Base-by-base conservation (phyloP, 176 grass and related monocot species). In the Secale cereale region DNA sequence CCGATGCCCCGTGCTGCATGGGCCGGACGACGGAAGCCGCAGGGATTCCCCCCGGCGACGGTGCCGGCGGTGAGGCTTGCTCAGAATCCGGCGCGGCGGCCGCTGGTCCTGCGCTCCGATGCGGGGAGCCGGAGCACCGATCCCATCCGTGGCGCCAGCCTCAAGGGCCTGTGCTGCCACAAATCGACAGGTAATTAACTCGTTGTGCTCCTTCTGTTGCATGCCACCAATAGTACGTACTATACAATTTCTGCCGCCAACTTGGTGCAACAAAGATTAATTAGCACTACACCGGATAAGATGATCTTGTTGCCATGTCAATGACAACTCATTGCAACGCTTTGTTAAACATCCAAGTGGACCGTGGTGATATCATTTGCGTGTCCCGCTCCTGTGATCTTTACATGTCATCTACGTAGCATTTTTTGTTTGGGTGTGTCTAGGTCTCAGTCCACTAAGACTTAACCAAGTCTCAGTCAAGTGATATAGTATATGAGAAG, bases 121-220 rank as follows among this genome's bases (percentile, higher is more conserved):
- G 23, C 76, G 41, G 19, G 52, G 52, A 57, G 52, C 70, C 20
- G 62, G 74, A 73, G 37, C 65, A 16, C 20, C 29, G 86, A 32
- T 56, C 65, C 81, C 4, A 63, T 83, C 63, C 33, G 64, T 32
- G 37, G 27, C 5, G 81, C 79, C 29, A 37, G 37, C 12, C 62
- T 65, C 54, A 88, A 64, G 80, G 50, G 20, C 61, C 77, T 56
- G 48, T 70, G 86, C 15, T 88, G 23, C 79, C 69, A 59, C 10
- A 82, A 39, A 79, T 15, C 81, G 22, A n/a, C 64, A 78, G 74
- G 86, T 79, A 78, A 77, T 3, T 1, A 48, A 48, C 45, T 5
- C 15, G 5, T 50, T 4, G 5, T 7, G 63, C 25, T 68, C 66
- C 6, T 7, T 32, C 31, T 14, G 39, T 14, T 5, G 35, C 10